Percentiles rank a stretch among this genome's conserved stretches.
These are phyloP conservation scores for Ilex aquifolium DNA, from an alignment of 257 asterid genomes.

Conservation along the genomic window DNA sequence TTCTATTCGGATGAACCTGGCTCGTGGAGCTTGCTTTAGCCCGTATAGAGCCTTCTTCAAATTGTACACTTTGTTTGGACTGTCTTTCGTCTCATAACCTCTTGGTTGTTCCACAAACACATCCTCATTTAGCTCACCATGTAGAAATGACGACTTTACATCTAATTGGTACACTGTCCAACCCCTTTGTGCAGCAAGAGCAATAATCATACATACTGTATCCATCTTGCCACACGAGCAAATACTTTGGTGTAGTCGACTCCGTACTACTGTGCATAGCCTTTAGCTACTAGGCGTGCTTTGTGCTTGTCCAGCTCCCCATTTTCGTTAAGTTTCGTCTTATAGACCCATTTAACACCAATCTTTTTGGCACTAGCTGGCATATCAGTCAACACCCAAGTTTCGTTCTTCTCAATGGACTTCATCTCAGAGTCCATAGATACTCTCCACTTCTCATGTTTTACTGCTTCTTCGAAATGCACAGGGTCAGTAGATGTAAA, in stretches of 20 bases:
- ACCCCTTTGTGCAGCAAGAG: not conserved
- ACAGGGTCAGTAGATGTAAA: not conserved
- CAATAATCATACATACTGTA: not conserved
- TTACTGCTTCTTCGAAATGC: not conserved
- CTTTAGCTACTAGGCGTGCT: not conserved
- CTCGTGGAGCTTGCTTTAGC: too few species aligned
- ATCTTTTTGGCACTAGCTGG: not conserved
- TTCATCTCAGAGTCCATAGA: not conserved
- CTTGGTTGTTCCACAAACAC: not conserved
- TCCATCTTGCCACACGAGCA: too few species aligned
- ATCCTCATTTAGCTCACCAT: not conserved
- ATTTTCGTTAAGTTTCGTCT: constrained; percentile 5
- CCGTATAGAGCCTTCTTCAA: too few species aligned
- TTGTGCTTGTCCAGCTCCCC: constrained; percentile 2
- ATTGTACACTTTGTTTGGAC: too few species aligned
- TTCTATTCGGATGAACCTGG: too few species aligned
- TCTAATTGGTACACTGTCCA: not conserved
- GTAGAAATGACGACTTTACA: not conserved
- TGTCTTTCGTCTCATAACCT: not conserved
- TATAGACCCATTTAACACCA: constrained; percentile 4
- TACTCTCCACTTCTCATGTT: not conserved
- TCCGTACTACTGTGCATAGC: not conserved
- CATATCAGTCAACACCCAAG: not conserved
- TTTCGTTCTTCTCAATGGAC: constrained; percentile 1
- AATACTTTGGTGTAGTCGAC: not conserved